Evolutionary conservation across 2,329 filamentous ascomycete genomes (phyloP).

Genomic region (Venturia oleaginea): DNA sequence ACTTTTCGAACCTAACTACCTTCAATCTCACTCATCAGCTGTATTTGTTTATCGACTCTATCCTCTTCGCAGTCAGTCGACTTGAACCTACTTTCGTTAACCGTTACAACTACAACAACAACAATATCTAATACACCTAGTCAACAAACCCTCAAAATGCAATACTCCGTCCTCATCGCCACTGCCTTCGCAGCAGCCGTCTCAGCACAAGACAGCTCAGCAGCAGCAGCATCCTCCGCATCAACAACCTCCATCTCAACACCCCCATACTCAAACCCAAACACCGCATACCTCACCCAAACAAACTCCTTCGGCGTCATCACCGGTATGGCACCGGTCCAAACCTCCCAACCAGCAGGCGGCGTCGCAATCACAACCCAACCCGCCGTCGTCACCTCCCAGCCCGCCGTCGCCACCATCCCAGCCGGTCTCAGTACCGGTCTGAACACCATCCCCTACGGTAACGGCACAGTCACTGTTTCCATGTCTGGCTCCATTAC

Average conservation of each 20-base stretch:
- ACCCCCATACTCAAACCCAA: slow-evolving; percentile 26
- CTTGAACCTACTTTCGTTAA: not conserved
- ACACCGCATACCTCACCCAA: slow-evolving; percentile 36
- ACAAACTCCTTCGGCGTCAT: slow-evolving; percentile 42
- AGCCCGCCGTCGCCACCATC: slow-evolving; percentile 31
- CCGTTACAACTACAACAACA: not conserved
- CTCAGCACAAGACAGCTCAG: slow-evolving; percentile 24
- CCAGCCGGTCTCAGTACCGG: slow-evolving; percentile 33
- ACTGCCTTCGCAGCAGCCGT: slow-evolving; percentile 36
- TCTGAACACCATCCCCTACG: slow-evolving; percentile 20
- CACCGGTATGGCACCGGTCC: slow-evolving; percentile 34
- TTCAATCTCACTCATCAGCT: not conserved
- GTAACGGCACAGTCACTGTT: slow-evolving; percentile 20
- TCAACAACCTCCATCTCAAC: slow-evolving; percentile 15
- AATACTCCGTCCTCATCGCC: slow-evolving; percentile 33
- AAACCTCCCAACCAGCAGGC: slow-evolving; percentile 24
- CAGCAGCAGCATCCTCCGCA: slow-evolving; percentile 16
- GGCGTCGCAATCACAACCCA: slow-evolving; percentile 28
- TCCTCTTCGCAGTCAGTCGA: not conserved
- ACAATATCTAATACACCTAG: not conserved
- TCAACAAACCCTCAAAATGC: slow-evolving; percentile 32
- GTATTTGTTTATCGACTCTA: not conserved
- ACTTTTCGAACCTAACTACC: not conserved
- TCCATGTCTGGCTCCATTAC: slow-evolving; percentile 23
- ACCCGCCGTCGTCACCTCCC: slow-evolving; percentile 28